Conservation (phyloP, 2,329 filamentous ascomycete species). For the Sclerotinia spermophila region DNA sequence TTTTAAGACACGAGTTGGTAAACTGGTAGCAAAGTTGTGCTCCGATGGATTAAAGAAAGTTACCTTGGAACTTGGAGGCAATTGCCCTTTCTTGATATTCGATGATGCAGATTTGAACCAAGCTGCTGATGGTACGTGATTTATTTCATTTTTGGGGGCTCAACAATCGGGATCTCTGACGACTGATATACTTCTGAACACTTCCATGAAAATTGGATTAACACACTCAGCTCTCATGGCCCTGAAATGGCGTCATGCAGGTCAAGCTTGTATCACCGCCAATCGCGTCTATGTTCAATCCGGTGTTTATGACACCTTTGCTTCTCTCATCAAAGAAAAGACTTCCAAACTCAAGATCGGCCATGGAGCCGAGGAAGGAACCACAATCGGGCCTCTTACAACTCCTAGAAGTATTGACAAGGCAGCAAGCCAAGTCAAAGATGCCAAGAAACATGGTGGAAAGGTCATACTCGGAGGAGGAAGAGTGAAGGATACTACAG, state of each 20-base stretch:
- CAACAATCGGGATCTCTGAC: neutral
- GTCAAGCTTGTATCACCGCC: conserved; percentile 62
- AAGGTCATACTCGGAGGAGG: conserved; percentile 60
- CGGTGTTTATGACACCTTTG: conserved; percentile 58
- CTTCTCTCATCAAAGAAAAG: conserved; percentile 50
- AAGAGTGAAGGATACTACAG: conserved; percentile 46
- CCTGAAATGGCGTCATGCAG: conserved; percentile 56
- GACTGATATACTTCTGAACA: neutral
- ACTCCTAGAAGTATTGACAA: conserved; percentile 54
- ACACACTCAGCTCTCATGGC: conserved; percentile 40
- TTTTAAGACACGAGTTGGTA: conserved; percentile 52
- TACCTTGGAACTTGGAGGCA: conserved; percentile 61
- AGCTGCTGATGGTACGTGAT: conserved; percentile 44
- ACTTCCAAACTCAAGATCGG: conserved; percentile 55
- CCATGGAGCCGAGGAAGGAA: conserved; percentile 54
- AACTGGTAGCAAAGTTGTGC: conserved; percentile 58
- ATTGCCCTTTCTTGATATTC: conserved; percentile 62
- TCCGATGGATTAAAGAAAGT: conserved; percentile 60
- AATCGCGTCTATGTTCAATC: conserved; percentile 64
- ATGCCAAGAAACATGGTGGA: conserved; percentile 61
- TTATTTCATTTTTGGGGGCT: no score
- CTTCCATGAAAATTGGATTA: neutral
- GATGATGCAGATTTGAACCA: conserved; percentile 60
- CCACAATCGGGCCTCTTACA: conserved; percentile 59
- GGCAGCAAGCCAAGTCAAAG: conserved; percentile 56